Conservation (phyloP, 805 yeast genomes). For the Cyberlindnera euphorbiiphila region DNA sequence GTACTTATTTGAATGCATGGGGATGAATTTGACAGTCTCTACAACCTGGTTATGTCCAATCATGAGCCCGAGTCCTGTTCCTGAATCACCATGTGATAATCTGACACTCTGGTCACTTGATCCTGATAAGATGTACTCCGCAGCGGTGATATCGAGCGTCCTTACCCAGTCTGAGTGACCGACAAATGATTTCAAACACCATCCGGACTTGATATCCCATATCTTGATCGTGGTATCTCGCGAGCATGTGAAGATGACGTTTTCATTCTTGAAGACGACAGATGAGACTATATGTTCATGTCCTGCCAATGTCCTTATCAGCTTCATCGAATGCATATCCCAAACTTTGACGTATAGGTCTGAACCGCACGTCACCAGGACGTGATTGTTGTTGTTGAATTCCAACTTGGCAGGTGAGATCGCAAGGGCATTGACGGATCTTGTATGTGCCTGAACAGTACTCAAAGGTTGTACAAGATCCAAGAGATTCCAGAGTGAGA, state of each 20-base stretch:
- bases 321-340: constrained; percentile 53
- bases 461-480: constrained; percentile 59
- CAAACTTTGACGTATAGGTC: constrained; percentile 64
- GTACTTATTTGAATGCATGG: constrained; percentile 42
- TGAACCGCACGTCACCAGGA: constrained; percentile 46
- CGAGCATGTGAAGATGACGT: constrained; percentile 54
- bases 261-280: constrained; percentile 46
- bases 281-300: constrained; percentile 85
- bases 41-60: constrained; percentile 82
- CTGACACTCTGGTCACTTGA: constrained; percentile 77
- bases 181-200: constrained; percentile 57
- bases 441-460: constrained; percentile 71
- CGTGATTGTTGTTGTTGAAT: constrained; percentile 21
- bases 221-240: constrained; percentile 57
- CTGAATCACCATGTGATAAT: constrained; percentile 60
- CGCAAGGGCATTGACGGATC: constrained; percentile 53
- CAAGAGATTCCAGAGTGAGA: constrained; percentile 66
- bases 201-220: constrained; percentile 70
- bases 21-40: constrained; percentile 68
- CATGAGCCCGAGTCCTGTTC: constrained; percentile 62
- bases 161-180: constrained; percentile 93
- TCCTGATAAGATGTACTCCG: constrained; percentile 60
- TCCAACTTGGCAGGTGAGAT: constrained; percentile 46
- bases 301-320: constrained; percentile 65
- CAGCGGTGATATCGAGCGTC: constrained; percentile 46